Conservation (phyloP, 768 basidiomycete genomes). For the Chalciporus sphaerocephalus region DNA sequence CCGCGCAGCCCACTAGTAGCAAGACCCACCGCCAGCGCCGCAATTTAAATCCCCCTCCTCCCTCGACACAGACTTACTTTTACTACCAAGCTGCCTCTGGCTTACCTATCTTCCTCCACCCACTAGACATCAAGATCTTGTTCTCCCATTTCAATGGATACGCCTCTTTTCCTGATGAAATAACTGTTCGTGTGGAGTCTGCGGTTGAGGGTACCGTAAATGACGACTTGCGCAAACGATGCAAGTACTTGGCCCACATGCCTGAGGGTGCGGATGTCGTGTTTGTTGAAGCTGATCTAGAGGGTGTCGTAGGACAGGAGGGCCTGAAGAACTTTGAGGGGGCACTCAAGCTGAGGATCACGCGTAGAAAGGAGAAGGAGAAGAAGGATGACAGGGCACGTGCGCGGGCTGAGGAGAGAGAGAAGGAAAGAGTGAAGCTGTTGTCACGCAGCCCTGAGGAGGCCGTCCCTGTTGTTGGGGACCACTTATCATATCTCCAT, state of each 20-base stretch:
- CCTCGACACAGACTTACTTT: slow-evolving; percentile 86
- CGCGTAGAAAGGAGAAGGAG: slow-evolving; percentile 75
- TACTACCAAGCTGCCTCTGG: slow-evolving; percentile 96
- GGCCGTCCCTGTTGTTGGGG: slow-evolving; percentile 2
- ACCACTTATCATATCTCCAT: slow-evolving; percentile 4
- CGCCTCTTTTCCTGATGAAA: slow-evolving; percentile 75
- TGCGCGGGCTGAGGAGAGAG: slow-evolving; percentile 69
- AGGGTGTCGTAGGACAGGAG: slow-evolving; percentile 68
- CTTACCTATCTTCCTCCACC: slow-evolving; percentile 87
- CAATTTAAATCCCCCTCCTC: slow-evolving; percentile 83
- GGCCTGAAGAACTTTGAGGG: slow-evolving; percentile 81
- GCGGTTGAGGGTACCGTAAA: slow-evolving; percentile 77
- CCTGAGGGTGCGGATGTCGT: slow-evolving; percentile 90
- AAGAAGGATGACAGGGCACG: slow-evolving; percentile 86
- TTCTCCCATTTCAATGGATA: slow-evolving; percentile 80
- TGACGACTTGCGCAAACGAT: slow-evolving; percentile 89
- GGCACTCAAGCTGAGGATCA: slow-evolving; percentile 68
- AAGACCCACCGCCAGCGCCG: slow-evolving; percentile 58
- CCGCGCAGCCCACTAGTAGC: slow-evolving; percentile 21
- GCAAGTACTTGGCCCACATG: slow-evolving; percentile 92
- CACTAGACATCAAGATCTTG: slow-evolving; percentile 91
- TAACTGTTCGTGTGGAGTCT: slow-evolving; percentile 77
- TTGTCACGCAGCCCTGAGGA: slow-evolving; percentile 20
- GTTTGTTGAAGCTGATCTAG: slow-evolving; percentile 86
- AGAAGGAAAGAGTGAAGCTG: slow-evolving; percentile 49